Evolutionary conservation across 306 rosid species (phyloP).

Genomic region (Inga laurina): DNA sequence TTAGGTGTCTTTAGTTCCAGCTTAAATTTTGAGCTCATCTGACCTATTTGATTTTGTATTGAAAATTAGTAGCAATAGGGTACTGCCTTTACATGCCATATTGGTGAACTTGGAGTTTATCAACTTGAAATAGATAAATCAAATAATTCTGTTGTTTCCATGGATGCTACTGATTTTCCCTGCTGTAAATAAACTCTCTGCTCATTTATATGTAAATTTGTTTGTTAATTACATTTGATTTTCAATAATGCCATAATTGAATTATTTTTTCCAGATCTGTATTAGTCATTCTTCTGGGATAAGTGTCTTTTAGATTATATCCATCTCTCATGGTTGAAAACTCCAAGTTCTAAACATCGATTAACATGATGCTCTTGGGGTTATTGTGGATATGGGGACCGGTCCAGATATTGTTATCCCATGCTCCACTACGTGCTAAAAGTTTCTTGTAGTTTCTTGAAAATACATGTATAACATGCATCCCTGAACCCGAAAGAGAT

Average conservation of each 20-base stretch:
- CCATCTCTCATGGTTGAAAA: slow-evolving; percentile 3
- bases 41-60: slow-evolving; percentile 30
- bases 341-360: not conserved
- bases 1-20: not conserved
- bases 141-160: slow-evolving; percentile 13
- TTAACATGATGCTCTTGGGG: not conserved
- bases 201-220: slow-evolving; percentile 1
- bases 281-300: slow-evolving; percentile 8
- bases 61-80: slow-evolving; percentile 25
- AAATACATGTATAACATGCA: slow-evolving; percentile 12
- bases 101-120: slow-evolving; percentile 23
- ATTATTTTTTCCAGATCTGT: not conserved
- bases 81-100: not conserved
- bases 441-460: slow-evolving; percentile 16
- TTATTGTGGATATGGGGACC: not conserved
- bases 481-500: slow-evolving; percentile 3
- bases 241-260: slow-evolving; percentile 7
- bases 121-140: slow-evolving; percentile 20
- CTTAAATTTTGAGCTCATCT: not conserved
- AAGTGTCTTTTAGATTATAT: slow-evolving; percentile 14
- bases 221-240: slow-evolving; percentile 25
- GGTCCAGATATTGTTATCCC: not conserved
- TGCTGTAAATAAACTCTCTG: slow-evolving; percentile 19
- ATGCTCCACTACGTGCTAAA: slow-evolving; percentile 10
- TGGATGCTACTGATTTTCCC: slow-evolving; percentile 15